These are phyloP conservation scores for Boletus sp. DNA, from an alignment of 768 basidiomycete genomes.

Conservation along the genomic window DNA sequence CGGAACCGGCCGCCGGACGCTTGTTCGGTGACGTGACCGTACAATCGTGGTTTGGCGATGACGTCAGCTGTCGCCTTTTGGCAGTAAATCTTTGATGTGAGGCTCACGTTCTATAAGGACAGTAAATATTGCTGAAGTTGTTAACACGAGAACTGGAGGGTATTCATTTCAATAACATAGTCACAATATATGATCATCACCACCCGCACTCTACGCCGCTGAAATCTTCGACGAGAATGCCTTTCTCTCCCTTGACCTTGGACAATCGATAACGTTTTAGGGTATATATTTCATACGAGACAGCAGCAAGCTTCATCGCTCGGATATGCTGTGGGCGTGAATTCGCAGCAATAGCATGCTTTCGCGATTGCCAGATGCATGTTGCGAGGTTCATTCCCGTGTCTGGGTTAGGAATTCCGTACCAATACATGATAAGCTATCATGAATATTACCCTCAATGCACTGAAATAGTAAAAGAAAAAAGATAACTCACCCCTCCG, in stretches of 20 bases:
- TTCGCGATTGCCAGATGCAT: slow-evolving; percentile 92
- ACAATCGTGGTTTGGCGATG: background rate
- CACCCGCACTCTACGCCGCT: slow-evolving; percentile 66
- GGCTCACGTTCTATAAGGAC: no score
- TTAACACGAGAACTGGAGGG: background rate
- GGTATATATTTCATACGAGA: slow-evolving; percentile 74
- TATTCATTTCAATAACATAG: slow-evolving; percentile 2
- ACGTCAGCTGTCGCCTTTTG: background rate
- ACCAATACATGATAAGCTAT: slow-evolving; percentile 91
- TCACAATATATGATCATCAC: slow-evolving; percentile 35
- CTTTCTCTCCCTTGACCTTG: slow-evolving; percentile 60
- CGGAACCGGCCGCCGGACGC: no score
- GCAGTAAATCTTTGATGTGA: background rate
- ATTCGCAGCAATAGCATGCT: slow-evolving; percentile 79
- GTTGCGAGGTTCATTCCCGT: slow-evolving; percentile 90
- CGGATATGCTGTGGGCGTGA: slow-evolving; percentile 75
- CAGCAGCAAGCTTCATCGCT: slow-evolving; percentile 78
- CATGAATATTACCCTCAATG: slow-evolving; percentile 1
- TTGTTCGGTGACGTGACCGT: background rate
- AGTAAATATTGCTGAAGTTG: no score
- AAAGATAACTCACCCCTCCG: slow-evolving; percentile 61
- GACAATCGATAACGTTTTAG: slow-evolving; percentile 73
- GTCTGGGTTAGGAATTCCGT: slow-evolving; percentile 72
- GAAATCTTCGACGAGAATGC: slow-evolving; percentile 60
- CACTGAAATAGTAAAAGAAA: background rate